Conservation (phyloP, 139 green algal genomes). For the Picochlorum sp. region DNA sequence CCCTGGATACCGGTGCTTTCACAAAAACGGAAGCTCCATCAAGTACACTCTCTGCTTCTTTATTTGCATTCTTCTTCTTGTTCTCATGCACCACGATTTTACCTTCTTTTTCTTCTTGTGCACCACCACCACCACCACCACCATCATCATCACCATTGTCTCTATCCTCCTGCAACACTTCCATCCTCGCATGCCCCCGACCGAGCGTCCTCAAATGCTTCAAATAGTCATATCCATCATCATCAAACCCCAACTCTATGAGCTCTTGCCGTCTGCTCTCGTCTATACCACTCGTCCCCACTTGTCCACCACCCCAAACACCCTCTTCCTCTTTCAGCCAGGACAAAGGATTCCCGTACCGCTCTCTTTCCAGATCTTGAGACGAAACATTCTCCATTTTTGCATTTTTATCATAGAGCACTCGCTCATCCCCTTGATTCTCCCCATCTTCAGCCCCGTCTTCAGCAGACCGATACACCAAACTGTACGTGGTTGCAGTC, state of each 20-base stretch:
- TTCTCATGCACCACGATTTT: background rate
- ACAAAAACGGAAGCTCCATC: slow-evolving; percentile 30
- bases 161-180: background rate
- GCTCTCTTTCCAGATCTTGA: background rate
- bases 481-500: slow-evolving; percentile 51
- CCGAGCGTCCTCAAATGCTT: slow-evolving; percentile 57
- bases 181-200: slow-evolving; percentile 13
- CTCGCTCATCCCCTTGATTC: slow-evolving; percentile 7
- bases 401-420: slow-evolving; percentile 24
- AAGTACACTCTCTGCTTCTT: background rate
- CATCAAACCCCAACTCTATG: slow-evolving; percentile 72
- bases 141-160: background rate
- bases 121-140: background rate
- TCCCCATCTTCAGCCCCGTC: slow-evolving; percentile 11
- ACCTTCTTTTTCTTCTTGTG: background rate
- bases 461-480: slow-evolving; percentile 47
- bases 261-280: slow-evolving; percentile 56
- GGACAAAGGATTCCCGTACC: slow-evolving; percentile 29
- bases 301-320: too few species aligned
- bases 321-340: slow-evolving; percentile 28
- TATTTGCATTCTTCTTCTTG: background rate
- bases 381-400: background rate
- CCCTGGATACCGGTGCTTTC: background rate
- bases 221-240: slow-evolving; percentile 96
- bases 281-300: slow-evolving; percentile 1